Evolutionary conservation across 2,329 filamentous ascomycete genomes (phyloP), one percentile per base, ranked within the genome.

Genomic region (Cladosporium sp.): DNA sequence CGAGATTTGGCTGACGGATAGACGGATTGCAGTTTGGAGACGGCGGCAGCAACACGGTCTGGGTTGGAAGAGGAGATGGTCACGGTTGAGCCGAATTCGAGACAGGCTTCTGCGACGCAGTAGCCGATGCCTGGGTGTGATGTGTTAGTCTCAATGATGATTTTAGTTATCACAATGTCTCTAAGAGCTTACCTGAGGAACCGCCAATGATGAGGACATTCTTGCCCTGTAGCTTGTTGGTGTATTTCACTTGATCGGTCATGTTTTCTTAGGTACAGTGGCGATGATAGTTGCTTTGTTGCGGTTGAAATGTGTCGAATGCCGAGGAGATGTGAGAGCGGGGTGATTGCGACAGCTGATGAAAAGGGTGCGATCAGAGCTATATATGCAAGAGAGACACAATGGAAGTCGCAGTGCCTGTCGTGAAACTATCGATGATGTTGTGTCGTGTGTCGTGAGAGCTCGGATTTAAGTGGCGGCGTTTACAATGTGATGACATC

Each of bases 201-300:
- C 84, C 87, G 45, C 86, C 86, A 49, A 88, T 77, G 66, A 89
- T 73, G 40, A 89, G 80, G 64, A 87, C 71, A 61, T 75, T 76
- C 28, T 72, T 68, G 63, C 68, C 70, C 11, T 70, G 61, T 34
- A 83, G 78, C 67, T 81, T 82, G 63, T 79, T 78, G 57, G 70
- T 72, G 65, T 78, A 79, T 64, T 78, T 78, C 57, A 64, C 69
- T 65, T 75, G 71, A 64, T 78, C 76, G 14, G 73, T 45, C 74
- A 75, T 76, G 49, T 40, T 67, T 55, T 22, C 28, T 47, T 15
- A 22, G 17, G 3, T 43, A 3, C 7, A 2, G 19, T 38, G 11
- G 34, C 4, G 19, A 28, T n/a, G 14, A 45, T 19, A 22, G 42
- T 28, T 9, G 7, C 11, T 9, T 8, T 34, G 8, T 34, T 34